Evolutionary conservation across 169 alveolate species (phyloP), one percentile per base, ranked within the genome.

Genomic region (Pseudocohnilembus persalinus): DNA sequence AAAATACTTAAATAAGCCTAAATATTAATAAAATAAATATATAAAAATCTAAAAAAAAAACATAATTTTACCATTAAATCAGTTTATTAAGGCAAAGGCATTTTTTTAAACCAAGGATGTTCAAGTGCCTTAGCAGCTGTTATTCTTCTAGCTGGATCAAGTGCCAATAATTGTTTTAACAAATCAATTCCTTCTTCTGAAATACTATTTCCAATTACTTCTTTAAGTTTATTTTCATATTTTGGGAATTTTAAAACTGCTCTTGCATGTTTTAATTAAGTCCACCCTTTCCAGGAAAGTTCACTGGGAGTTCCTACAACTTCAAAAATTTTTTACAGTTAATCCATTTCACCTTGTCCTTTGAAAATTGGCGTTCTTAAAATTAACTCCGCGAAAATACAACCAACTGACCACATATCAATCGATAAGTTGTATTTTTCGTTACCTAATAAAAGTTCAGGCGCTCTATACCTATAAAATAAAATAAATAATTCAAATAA

Each of bases 401-500:
- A 96, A 1, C 98, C 98, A 0, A 94, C 95, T 73, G 93, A 81
- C 98, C 98, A 96, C 88, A 96, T 92, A 87, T 96, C 98, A 27
- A 96, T 88, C 30, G 93, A 92, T 20, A 87, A 89, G 26, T 91
- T 68, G 83, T 96, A 96, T 31, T 87, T 81, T 27, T 85, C 89
- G 29, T 89, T 73, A 1, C 97, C 96, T 31, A 96, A 84, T 76
- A 96, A 83, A 26, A 96, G 87, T 78, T 96, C 98, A 75, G 98
- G 98, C 24, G 97, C 94, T 76, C 98, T 83, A 83, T 96, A 96
- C n/a, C n/a, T n/a, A n/a, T n/a, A n/a, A n/a, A n/a, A n/a, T n/a
- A n/a, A n/a, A n/a, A n/a, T n/a, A n/a, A n/a, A n/a, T n/a, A n/a
- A n/a, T n/a, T n/a, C n/a, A n/a, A n/a, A n/a, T n/a, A 93, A 94